phyloP scores from a whole-genome alignment of 306 rosid species.

The Fragaria vesca region DNA sequence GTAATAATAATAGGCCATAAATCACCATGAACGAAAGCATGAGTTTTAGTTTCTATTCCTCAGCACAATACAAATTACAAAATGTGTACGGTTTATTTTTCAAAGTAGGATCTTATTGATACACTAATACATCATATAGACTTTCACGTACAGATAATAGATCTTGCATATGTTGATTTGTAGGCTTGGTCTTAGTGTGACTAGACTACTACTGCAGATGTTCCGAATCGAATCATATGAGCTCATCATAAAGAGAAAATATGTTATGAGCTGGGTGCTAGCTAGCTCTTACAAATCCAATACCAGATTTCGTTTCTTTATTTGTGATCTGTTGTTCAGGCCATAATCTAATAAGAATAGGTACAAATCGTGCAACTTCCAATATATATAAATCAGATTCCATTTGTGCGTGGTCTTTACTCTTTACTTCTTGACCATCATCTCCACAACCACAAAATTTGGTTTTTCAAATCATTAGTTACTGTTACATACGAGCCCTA shows the following conservation, averaged over 20 bases:
- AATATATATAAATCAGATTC: background rate
- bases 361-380: background rate
- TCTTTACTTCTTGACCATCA: background rate
- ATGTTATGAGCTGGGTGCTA: background rate
- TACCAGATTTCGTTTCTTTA: background rate
- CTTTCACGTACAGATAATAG: background rate
- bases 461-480: background rate
- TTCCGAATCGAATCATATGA: background rate
- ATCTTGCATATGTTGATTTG: no score
- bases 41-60: no score
- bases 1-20: no score
- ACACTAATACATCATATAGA: background rate
- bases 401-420: conserved; percentile 5
- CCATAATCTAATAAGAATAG: background rate
- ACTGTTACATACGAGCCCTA: background rate
- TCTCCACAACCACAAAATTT: background rate
- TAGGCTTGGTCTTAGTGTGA: background rate
- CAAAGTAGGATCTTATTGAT: no score
- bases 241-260: background rate
- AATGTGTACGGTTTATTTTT: no score
- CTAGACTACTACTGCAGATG: background rate
- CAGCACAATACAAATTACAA: no score
- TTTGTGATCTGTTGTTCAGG: background rate
- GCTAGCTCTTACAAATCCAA: background rate
- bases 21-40: background rate